Conservation (phyloP, 306 rosid species). For the Spatholobus suberectus region DNA sequence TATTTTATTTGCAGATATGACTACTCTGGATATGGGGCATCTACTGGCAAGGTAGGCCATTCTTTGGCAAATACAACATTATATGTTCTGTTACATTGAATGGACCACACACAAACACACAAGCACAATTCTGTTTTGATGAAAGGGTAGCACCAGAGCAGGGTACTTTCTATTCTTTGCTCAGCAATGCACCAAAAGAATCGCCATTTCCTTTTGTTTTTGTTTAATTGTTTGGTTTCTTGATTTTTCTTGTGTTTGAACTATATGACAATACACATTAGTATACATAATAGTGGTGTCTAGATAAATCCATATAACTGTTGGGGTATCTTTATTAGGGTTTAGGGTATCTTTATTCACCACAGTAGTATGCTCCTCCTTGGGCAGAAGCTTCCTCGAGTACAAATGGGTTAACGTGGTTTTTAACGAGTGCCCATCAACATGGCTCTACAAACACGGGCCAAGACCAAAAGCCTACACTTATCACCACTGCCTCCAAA, state of each 20-base stretch:
- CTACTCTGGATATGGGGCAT: constrained; percentile 99
- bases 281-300: not conserved
- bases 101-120: not conserved
- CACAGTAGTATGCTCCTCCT: not conserved
- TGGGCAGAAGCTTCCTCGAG: not conserved
- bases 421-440: not conserved
- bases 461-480: not conserved
- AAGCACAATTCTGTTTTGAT: constrained; percentile 1
- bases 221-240: not conserved
- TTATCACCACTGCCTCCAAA: not conserved
- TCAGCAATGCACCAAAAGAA: not conserved
- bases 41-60: constrained; percentile 86
- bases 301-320: constrained; percentile 13
- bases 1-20: constrained; percentile 80
- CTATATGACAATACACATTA: not conserved
- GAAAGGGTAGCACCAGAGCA: not conserved
- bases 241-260: not conserved
- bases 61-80: constrained; percentile 32
- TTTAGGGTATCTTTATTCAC: not conserved
- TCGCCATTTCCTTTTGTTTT: not conserved
- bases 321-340: not conserved
- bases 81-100: not conserved
- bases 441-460: not conserved
- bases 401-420: not conserved
- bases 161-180: not conserved